phyloP scores from a whole-genome alignment of 2,329 filamentous ascomycete species.

The Fusarium luffae region DNA sequence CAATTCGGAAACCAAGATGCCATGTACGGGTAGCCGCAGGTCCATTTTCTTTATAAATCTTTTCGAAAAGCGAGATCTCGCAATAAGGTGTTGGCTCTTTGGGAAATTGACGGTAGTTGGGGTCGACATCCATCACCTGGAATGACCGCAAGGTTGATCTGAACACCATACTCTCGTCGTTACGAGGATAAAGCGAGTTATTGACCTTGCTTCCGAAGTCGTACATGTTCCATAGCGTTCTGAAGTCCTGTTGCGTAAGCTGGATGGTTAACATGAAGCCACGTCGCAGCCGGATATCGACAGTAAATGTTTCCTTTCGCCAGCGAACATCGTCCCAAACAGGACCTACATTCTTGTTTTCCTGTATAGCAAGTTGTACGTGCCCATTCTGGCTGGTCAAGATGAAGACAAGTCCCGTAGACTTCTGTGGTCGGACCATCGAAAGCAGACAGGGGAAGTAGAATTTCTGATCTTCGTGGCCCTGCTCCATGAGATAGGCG shows the following conservation, averaged over 20 bases:
- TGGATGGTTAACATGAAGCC: constrained; percentile 79
- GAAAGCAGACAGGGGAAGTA: constrained; percentile 80
- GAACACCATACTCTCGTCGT: constrained; percentile 77
- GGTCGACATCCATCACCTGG: constrained; percentile 81
- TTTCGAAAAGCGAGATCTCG: constrained; percentile 80
- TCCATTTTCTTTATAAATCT: constrained; percentile 72
- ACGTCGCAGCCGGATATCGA: constrained; percentile 78
- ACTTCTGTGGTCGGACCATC: constrained; percentile 75
- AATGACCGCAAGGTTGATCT: constrained; percentile 77
- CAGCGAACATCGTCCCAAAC: constrained; percentile 87
- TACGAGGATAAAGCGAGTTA: constrained; percentile 72
- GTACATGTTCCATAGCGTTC: constrained; percentile 82
- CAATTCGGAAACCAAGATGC: constrained; percentile 83
- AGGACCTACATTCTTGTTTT: constrained; percentile 73
- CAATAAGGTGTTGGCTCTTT: constrained; percentile 78
- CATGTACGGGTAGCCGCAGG: constrained; percentile 77
- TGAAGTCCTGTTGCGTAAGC: constrained; percentile 81
- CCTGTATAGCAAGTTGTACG: constrained; percentile 78
- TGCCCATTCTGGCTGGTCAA: constrained; percentile 83
- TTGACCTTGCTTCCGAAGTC: constrained; percentile 85
- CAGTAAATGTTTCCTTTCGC: constrained; percentile 73
- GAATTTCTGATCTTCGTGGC: constrained; percentile 73
- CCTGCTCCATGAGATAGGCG: constrained; percentile 78
- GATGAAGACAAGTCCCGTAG: constrained; percentile 76
- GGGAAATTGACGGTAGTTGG: constrained; percentile 78